Conservation (phyloP, 1,139 yeast genomes). For the Meyerozyma smithsonii region DNA sequence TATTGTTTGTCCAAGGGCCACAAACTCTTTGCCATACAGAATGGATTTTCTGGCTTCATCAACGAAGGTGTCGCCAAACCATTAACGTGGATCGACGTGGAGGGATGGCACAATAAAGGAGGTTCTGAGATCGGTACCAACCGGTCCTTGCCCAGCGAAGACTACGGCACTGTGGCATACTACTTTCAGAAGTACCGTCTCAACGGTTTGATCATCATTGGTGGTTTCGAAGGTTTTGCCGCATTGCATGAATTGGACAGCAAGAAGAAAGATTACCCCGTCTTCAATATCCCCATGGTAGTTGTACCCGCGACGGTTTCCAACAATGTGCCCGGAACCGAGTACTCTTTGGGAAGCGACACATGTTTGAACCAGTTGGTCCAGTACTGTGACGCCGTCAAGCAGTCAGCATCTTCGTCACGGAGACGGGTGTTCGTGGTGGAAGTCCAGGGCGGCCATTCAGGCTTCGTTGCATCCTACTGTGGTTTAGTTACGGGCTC, state of each 20-base stretch:
- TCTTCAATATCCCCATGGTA: conserved; percentile 90
- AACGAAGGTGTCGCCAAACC: conserved; percentile 74
- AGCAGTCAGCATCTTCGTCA: conserved; percentile 92
- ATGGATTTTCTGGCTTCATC: conserved; percentile 89
- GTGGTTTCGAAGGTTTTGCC: conserved; percentile 92
- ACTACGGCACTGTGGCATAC: conserved; percentile 84
- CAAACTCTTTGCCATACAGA: conserved; percentile 77
- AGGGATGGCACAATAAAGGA: conserved; percentile 86
- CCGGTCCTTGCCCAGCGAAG: conserved; percentile 77
- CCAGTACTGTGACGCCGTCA: conserved; percentile 89
- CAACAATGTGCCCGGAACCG: conserved; percentile 97
- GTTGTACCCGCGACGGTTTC: conserved; percentile 93
- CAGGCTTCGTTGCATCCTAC: conserved; percentile 87
- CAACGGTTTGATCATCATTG: conserved; percentile 84
- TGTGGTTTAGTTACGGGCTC: conserved; percentile 93
- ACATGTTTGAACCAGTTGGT: conserved; percentile 90
- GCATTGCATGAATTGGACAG: conserved; percentile 75
- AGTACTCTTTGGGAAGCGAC: conserved; percentile 89
- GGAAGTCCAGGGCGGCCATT: conserved; percentile 96
- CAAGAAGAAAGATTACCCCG: conserved; percentile 73
- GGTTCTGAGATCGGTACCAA: conserved; percentile 97
- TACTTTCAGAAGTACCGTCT: conserved; percentile 80
- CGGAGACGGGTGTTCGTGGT: conserved; percentile 94
- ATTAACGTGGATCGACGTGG: conserved; percentile 80
- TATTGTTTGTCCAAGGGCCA: conserved; percentile 92